Percentiles rank a stretch among this genome's conserved stretches.
Evolutionary conservation across 2,329 filamentous ascomycete genomes (phyloP).

Genomic region (Ceratocystis papillata): DNA sequence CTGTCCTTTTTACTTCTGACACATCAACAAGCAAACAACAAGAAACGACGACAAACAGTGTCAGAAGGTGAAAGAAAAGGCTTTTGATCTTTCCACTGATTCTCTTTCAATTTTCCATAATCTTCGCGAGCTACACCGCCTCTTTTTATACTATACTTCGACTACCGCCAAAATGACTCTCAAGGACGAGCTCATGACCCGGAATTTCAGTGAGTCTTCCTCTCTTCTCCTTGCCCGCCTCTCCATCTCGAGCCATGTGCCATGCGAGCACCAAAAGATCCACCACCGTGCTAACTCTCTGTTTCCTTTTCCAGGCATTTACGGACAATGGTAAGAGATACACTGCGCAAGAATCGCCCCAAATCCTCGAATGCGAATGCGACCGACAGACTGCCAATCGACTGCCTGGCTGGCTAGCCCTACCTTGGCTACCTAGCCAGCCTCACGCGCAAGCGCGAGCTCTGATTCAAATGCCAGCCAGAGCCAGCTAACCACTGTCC

Average conservation of each 20-base stretch:
- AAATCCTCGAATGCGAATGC: not conserved
- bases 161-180: constrained; percentile 49
- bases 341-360: not conserved
- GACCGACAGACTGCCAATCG: not conserved
- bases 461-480: no score
- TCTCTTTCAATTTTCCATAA: not conserved
- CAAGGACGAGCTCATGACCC: constrained; percentile 59
- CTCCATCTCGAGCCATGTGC: constrained; percentile 18
- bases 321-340: constrained; percentile 58
- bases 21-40: not conserved
- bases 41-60: not conserved
- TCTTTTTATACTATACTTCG: not conserved
- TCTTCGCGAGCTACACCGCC: not conserved
- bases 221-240: not conserved
- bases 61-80: not conserved
- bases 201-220: constrained; percentile 58
- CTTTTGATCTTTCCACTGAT: not conserved
- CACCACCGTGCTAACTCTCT: constrained; percentile 12
- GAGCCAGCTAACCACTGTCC: no score
- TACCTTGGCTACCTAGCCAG: no score
- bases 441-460: no score
- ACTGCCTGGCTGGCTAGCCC: not conserved
- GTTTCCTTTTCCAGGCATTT: constrained; percentile 47
- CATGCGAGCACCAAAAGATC: not conserved
- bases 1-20: not conserved